Base-by-base conservation (phyloP, 2,329 filamentous ascomycete genomes). In the Teratosphaeria viscida region DNA sequence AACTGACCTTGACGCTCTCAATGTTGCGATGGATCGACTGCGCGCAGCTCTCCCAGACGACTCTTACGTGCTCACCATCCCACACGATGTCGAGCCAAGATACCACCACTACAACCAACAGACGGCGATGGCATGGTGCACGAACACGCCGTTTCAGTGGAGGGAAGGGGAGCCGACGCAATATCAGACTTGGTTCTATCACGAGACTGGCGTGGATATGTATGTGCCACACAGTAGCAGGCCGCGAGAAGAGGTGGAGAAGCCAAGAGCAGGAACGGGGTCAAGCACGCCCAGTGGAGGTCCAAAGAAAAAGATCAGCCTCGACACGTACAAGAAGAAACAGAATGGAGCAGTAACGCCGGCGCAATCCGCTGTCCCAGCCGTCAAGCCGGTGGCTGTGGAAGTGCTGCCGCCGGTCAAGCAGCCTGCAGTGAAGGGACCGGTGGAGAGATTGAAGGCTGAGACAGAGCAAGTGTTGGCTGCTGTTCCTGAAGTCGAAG, bases 291-390 rank as follows among this genome's bases (percentile, higher is more conserved):
- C 79, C 32, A 73, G 65, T 53, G 72, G 67, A 57, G 71, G 65
- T 12, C 76, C 77, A 27, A 85, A 82, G 73, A 85, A 84, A 75
- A 85, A 84, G 71, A 85, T 86, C 62, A 84, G 76, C 58, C 71
- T 86, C 57, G 81, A 78, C 52, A 82, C 81, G 47, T 86, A 85
- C 71, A 85, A 82, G 71, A 81, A 78, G 61, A 83, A 83, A 65
- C 70, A 77, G 68, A 78, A 73, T 61, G 76, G 72, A 58, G 74
- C 69, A 52, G 71, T 68, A 10, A 61, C 71, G 11, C 67, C 65
- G 19, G 62, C 67, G 53, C 26, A 26, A 47, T 23, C 12, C 5
- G 66, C 66, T 16, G 67, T 70, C 16, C 62, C 70, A 19, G 64
- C 64, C n/a, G 49, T 57, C 27, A 61, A 64, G 55, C 34, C 52